Base-by-base conservation (phyloP, 352 stramenopile genomes). In the Phytophthora pinifolia region DNA sequence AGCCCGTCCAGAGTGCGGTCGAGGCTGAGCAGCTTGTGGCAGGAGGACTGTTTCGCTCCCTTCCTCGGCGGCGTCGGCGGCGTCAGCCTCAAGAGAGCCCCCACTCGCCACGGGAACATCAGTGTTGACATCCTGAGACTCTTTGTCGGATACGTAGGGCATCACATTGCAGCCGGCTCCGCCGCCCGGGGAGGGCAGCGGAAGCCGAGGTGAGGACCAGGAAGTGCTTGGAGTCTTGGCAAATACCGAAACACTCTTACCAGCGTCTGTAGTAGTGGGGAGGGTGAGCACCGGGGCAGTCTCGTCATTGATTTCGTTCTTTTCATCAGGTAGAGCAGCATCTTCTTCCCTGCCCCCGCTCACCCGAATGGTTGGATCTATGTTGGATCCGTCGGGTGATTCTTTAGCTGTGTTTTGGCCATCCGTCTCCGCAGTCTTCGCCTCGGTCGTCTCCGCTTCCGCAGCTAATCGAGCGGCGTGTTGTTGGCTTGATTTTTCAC, bases 401-500 rank as follows among this genome's bases (percentile, higher is more conserved):
- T 51, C 37, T 15, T 34, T 4, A 13, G 31, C 42, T 13, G 31
- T 44, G 5, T 6, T 48, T n/a, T 13, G 31, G 25, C 25, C 9
- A 8, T 43, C 22, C 12, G 39, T 38, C 1, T 18, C 38, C 18
- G 10, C 9, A 38, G 34, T 25, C 1, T 0, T 32, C 13, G 33
- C n/a, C 7, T 32, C 36, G 7, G 34, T 33, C 36, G 39, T 37
- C 31, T 54, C 46, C 9, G 34, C 56, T 31, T 62, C 54, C n/a
- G 48, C 67, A 6, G 48, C 64, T 14, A 72, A 35, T 20, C 25
- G 54, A 0, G 58, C 55, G 9, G 42, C 46, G 18, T 78, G 77
- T 34, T 88, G 75, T 42, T 85, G 62, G 6, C 51, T 72, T 1
- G 80, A 87, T 33, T 88, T 90, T 47, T 86, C 76, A 2, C 80